Base-by-base conservation (phyloP, 768 basidiomycete genomes). In the Imleria badia region DNA sequence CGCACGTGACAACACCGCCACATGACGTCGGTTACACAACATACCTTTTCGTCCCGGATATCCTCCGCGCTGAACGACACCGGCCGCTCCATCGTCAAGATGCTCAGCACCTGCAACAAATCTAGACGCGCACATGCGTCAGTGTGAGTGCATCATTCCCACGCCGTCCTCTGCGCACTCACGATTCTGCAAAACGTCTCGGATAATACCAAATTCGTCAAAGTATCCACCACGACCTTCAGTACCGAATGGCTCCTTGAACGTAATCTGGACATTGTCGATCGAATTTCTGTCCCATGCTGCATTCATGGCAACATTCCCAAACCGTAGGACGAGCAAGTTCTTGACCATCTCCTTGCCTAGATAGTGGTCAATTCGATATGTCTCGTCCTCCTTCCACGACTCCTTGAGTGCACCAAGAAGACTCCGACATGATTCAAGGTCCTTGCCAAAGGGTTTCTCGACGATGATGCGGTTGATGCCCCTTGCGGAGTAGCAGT, bases 321-420 rank as follows among this genome's bases (percentile, higher is more conserved):
- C 96, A 66, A 99, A 99, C 33, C 96, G 87, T 48, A 98, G 78
- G 29, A 98, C 92, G 59, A 98, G 88, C 51, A 99, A 72, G 73
- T 98, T 99, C 81, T 99, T 99, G 68, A 98, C 92, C 96, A 99
- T 98, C 81, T 99, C 96, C 78, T 99, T 99, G 54, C 96, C 96
- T 49, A 99, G 87, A 72, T 99, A 99, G 70, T 99, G 96, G 73
- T 99, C 96, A 69, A 99, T 98, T 49, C 96, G 90, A 85, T 91
- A 99, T 11, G 95, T 98, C 78, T 99, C 97, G 29, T 98, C 92
- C 74, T 99, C 96, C 4, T 79, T 78, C 94, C 95, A 99, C 57
- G 91, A 84, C 60, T 84, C 69, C 76, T 93, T 95, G 72, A 99
- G 79, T 17, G 86, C 78, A 20, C 74, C 68, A 54, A 98, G 81